Evolutionary conservation across 2,329 filamentous ascomycete genomes (phyloP).

Genomic region (Aspergillus hiratsukae): DNA sequence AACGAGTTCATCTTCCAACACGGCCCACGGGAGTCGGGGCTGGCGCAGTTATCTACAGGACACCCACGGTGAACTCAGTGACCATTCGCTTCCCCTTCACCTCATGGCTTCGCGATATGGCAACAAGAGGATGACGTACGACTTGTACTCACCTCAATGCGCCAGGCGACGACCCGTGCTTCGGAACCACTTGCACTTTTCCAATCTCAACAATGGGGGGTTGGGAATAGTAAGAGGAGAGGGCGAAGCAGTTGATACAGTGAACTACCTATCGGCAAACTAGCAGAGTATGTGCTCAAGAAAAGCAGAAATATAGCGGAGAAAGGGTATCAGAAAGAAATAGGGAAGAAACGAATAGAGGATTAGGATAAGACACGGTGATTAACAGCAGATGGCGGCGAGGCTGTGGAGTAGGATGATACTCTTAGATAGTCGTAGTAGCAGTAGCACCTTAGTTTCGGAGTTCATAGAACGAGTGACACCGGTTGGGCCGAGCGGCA

Average conservation of each 20-base stretch:
- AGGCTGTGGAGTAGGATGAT: conserved; percentile 9
- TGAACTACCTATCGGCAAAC: neutral
- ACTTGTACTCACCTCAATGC: conserved; percentile 35
- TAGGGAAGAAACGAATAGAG: neutral
- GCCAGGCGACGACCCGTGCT: conserved; percentile 34
- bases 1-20: conserved; percentile 84
- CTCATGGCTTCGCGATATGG: neutral
- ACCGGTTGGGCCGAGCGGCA: conserved; percentile 14
- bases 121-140: conserved; percentile 5
- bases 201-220: neutral
- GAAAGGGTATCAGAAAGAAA: conserved; percentile 1
- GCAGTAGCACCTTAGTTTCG: neutral
- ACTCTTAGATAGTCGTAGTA: conserved; percentile 2
- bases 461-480: neutral
- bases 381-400: conserved; percentile 7
- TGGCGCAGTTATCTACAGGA: conserved; percentile 32
- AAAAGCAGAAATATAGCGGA: neutral
- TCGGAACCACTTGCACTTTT: conserved; percentile 8
- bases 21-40: conserved; percentile 44
- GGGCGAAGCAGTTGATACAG: neutral
- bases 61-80: conserved; percentile 15
- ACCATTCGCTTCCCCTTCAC: neutral
- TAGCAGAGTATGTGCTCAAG: neutral
- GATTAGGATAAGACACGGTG: conserved; percentile 4
- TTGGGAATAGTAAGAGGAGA: neutral